Conservation (phyloP, 2,329 filamentous ascomycete species). For the Cladosporium halotolerans region DNA sequence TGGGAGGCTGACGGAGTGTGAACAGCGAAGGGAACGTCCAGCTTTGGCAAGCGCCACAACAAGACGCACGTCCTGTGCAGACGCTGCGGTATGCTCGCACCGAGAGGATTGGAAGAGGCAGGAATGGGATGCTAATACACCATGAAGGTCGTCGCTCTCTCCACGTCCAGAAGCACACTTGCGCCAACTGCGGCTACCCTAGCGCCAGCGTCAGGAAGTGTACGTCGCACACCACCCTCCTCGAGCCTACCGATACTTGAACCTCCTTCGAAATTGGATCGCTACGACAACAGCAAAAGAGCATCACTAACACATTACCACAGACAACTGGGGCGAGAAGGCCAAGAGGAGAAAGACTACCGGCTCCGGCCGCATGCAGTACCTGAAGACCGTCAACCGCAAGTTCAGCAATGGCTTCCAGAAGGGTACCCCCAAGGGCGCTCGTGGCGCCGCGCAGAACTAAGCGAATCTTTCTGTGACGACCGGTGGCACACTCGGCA, state of each 20-base stretch:
- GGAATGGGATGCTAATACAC: conserved; percentile 21
- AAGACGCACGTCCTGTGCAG: conserved; percentile 98
- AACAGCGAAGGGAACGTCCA: conserved; percentile 65
- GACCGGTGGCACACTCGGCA: conserved; percentile 6
- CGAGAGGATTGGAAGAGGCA: background rate
- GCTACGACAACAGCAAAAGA: background rate
- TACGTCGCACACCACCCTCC: conserved; percentile 52
- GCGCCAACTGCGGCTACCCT: conserved; percentile 92
- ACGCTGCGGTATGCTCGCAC: conserved; percentile 77
- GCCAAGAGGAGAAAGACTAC: conserved; percentile 99
- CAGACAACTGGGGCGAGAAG: conserved; percentile 99
- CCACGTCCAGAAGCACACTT: conserved; percentile 99
- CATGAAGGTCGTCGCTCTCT: conserved; percentile 80
- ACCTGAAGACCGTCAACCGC: conserved; percentile 86
- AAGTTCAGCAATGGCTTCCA: conserved; percentile 98
- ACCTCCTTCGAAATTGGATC: background rate
- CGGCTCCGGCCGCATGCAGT: conserved; percentile 91
- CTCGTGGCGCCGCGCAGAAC: conserved; percentile 50
- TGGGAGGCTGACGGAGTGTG: conserved; percentile 39
- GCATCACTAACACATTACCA: conserved; percentile 17
- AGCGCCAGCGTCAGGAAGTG: conserved; percentile 96
- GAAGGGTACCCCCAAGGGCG: conserved; percentile 76
- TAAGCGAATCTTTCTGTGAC: conserved; percentile 8
- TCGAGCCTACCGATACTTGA: conserved; percentile 9
- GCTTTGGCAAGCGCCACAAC: conserved; percentile 81